Evolutionary conservation across 202 grass and related monocot genomes (phyloP).

Genomic region (Dendrocalamus latiflorus): DNA sequence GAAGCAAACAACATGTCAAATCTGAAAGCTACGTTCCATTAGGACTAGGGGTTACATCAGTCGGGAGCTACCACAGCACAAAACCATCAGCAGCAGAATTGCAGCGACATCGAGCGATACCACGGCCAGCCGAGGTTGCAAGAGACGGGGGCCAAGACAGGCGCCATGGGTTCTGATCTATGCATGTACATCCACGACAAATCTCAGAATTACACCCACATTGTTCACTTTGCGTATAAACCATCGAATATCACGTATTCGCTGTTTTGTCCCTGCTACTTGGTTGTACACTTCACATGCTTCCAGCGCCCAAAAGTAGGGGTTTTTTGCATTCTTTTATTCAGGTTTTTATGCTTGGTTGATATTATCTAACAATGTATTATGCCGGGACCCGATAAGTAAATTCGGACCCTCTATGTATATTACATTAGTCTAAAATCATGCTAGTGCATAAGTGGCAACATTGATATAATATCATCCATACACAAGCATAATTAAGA

Average conservation of each 20-base stretch:
- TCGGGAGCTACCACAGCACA: not conserved
- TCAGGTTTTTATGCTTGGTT: too few relatives aligned
- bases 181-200: not conserved
- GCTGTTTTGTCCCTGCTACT: not conserved
- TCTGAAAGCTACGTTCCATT: not conserved
- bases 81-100: not conserved
- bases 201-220: not conserved
- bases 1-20: not conserved
- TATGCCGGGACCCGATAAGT: too few relatives aligned
- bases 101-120: not conserved
- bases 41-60: not conserved
- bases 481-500: too few relatives aligned
- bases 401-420: too few relatives aligned
- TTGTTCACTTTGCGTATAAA: not conserved
- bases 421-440: too few relatives aligned
- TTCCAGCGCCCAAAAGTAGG: too few relatives aligned
- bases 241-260: not conserved
- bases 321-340: too few relatives aligned
- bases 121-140: not conserved
- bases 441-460: too few relatives aligned
- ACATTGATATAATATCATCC: too few relatives aligned
- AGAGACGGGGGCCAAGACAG: not conserved
- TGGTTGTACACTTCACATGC: too few relatives aligned
- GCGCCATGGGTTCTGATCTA: not conserved
- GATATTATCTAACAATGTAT: too few relatives aligned